phyloP scores from a whole-genome alignment of 2,329 filamentous ascomycete species.

The Claviceps maximensis region DNA sequence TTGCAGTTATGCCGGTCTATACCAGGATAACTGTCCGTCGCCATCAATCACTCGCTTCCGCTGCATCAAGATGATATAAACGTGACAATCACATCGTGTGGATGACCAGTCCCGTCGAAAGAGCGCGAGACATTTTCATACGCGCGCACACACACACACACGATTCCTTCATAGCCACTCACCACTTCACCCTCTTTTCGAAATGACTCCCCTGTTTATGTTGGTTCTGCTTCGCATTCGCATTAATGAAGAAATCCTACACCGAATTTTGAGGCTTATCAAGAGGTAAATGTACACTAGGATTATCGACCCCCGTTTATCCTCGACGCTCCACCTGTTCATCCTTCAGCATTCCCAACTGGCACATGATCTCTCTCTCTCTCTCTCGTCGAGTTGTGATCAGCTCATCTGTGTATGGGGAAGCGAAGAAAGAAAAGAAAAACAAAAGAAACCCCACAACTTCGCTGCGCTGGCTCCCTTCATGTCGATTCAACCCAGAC shows the following conservation, averaged over 20 bases:
- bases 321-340: neutral
- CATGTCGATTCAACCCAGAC: neutral
- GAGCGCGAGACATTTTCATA: too few species aligned
- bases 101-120: too few species aligned
- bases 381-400: neutral
- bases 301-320: conserved; percentile 14
- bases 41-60: too few species aligned
- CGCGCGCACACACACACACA: too few species aligned
- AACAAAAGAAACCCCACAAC: neutral
- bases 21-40: too few species aligned
- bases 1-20: too few species aligned
- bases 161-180: too few species aligned
- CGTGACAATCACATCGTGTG: too few species aligned
- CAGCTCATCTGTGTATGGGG: neutral
- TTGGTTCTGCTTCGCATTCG: conserved; percentile 1
- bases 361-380: neutral
- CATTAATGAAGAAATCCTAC: conserved; percentile 15
- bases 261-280: conserved; percentile 18
- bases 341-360: neutral
- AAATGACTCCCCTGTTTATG: neutral
- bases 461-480: neutral
- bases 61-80: too few species aligned
- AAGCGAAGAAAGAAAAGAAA: neutral
- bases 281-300: conserved; percentile 23
- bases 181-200: too few species aligned